These are phyloP conservation scores for Xylaria sp. DNA, from an alignment of 2,329 filamentous ascomycete species.

Conservation along the genomic window DNA sequence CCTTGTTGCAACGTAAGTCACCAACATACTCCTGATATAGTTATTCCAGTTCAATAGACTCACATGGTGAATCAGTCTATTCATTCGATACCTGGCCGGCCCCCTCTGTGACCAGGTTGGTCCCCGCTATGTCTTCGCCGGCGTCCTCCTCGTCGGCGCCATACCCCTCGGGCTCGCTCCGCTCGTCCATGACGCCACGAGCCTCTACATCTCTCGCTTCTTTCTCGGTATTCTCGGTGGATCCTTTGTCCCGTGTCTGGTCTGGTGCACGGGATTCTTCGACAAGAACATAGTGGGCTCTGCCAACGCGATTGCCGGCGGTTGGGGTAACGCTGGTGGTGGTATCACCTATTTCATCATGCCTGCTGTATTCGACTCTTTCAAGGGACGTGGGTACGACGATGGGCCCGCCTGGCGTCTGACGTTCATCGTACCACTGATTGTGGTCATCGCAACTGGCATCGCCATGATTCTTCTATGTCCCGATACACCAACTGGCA, in stretches of 20 bases:
- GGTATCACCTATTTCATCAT: conserved; percentile 95
- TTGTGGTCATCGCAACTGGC: conserved; percentile 75
- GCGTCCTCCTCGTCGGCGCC: conserved; percentile 78
- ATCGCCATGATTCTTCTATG: conserved; percentile 77
- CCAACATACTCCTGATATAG: not conserved
- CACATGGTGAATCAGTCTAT: conserved; percentile 57
- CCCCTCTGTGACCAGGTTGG: conserved; percentile 88
- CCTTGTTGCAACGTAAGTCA: conserved; percentile 71
- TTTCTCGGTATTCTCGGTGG: conserved; percentile 84
- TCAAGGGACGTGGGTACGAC: conserved; percentile 70
- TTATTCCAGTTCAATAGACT: conserved; percentile 7
- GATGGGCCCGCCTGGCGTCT: conserved; percentile 83
- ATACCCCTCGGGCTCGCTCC: conserved; percentile 86
- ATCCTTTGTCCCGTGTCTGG: conserved; percentile 85
- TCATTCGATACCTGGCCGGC: conserved; percentile 81
- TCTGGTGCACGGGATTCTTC: conserved; percentile 93
- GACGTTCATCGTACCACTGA: conserved; percentile 83
- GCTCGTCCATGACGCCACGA: conserved; percentile 72
- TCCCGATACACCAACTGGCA: conserved; percentile 83
- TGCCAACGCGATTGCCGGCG: conserved; percentile 85
- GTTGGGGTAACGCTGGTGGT: conserved; percentile 87
- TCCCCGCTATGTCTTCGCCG: conserved; percentile 81
- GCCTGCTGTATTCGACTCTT: conserved; percentile 86
- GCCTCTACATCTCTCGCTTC: conserved; percentile 79
- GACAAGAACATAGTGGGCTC: conserved; percentile 93